A percentile compares a stretch with the other conserved stretches of the same genome.
Evolutionary conservation across 2,329 filamentous ascomycete species (phyloP).

Genomic region (Aurifilum marmelostoma): DNA sequence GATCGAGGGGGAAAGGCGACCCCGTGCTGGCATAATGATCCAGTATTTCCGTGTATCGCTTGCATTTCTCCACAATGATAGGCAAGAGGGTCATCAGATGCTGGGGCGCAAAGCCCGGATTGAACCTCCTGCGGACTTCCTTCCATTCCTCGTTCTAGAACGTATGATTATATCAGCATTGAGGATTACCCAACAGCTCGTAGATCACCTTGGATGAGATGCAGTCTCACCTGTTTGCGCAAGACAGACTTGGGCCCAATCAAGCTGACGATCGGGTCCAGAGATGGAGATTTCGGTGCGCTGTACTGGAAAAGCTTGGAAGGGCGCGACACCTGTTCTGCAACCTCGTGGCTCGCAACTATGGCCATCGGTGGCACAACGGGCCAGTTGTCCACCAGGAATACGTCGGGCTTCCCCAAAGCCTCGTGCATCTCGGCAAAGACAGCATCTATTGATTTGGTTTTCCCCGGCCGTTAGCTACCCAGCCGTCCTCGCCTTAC

Average conservation of each 20-base stretch:
- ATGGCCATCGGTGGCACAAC: slow-evolving; percentile 27
- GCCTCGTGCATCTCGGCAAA: slow-evolving; percentile 37
- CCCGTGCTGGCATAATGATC: slow-evolving; percentile 36
- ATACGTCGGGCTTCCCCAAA: slow-evolving; percentile 39
- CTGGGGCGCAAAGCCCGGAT: slow-evolving; percentile 43
- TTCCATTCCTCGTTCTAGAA: no score
- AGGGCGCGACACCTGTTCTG: slow-evolving; percentile 42
- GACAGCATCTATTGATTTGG: slow-evolving; percentile 30
- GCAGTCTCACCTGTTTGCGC: neutral
- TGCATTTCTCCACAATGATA: slow-evolving; percentile 41
- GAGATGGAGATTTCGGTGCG: slow-evolving; percentile 37
- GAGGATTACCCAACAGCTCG: no score
- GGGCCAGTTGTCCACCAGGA: slow-evolving; percentile 42
- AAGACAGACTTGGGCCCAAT: neutral
- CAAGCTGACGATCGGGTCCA: slow-evolving; percentile 31
- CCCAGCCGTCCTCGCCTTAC: neutral
- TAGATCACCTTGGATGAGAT: no score
- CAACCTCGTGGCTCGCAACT: slow-evolving; percentile 39
- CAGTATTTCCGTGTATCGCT: slow-evolving; percentile 37
- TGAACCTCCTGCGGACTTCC: slow-evolving; percentile 40
- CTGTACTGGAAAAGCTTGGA: slow-evolving; percentile 39
- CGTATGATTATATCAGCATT: no score
- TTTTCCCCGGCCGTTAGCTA: neutral
- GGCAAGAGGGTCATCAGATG: slow-evolving; percentile 44
- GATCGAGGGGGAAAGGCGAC: slow-evolving; percentile 36